A percentile compares a stretch with the other conserved stretches of the same genome.
Conservation (phyloP, 139 green algal species). For the Eudorina sp. region DNA sequence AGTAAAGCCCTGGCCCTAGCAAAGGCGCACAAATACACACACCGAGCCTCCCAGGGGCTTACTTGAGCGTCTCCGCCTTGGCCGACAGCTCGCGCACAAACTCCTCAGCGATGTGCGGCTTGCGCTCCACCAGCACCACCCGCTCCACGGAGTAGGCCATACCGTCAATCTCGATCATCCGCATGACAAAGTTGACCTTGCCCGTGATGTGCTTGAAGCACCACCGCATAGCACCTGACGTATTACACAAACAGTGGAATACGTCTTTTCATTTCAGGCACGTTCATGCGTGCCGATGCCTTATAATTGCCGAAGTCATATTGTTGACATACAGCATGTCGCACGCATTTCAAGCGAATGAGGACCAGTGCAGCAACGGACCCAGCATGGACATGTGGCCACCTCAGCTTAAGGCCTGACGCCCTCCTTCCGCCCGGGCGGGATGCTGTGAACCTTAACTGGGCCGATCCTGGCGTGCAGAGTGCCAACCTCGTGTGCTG, state of each 20-base stretch:
- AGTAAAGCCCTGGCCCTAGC: neutral
- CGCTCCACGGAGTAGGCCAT: neutral
- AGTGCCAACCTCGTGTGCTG: too few species aligned
- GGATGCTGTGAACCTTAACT: neutral
- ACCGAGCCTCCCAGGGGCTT: constrained; percentile 12
- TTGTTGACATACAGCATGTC: too few species aligned
- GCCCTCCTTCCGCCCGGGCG: neutral
- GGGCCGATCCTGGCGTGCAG: too few species aligned
- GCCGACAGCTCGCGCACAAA: neutral
- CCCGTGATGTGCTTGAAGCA: neutral
- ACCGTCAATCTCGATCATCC: constrained; percentile 10
- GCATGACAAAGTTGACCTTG: too few species aligned
- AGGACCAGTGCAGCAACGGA: too few species aligned
- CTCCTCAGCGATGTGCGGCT: neutral
- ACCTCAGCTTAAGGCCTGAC: neutral
- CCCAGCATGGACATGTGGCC: too few species aligned
- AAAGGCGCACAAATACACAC: neutral
- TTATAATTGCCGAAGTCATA: too few species aligned
- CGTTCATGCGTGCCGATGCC: too few species aligned
- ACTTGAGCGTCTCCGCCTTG: constrained; percentile 14
- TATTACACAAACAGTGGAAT: neutral
- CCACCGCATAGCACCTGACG: constrained; percentile 6
- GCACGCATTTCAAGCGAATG: too few species aligned
- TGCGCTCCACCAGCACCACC: constrained; percentile 24
- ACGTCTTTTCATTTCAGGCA: neutral